Evolutionary conservation across 805 yeast genomes (phyloP), one percentile per base, ranked within the genome.

Genomic region (Hermanozyma aechmeae): DNA sequence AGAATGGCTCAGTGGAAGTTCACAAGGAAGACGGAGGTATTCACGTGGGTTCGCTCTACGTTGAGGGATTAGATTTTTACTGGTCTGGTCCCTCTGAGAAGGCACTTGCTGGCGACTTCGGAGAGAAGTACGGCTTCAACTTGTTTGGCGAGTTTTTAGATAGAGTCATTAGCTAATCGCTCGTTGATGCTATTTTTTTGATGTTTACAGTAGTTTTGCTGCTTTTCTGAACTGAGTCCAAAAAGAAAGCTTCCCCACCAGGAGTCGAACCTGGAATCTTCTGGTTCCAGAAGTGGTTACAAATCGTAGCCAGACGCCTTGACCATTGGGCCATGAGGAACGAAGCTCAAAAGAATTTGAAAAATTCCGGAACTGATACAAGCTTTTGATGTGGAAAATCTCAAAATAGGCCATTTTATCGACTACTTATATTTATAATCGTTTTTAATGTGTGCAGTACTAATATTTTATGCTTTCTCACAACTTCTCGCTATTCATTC

Each of bases 21-120:
- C 35, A 35, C 20, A 26, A 48, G 9, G 63, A 57, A 28, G 40
- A 42, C 4, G 61, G 61, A 11, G 63, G 62, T 18, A 49, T 55
- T 18, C 63, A 57, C 37, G 61, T 52, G 22, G 48, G 52, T 3
- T 27, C 53, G 32, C 50, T 55, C 18, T 54, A 52, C 34, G 57
- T 56, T 6, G 63, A 57, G 36, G 39, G 53, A 25, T 39, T 53
- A n/a, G 60, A 55, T 33, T 56, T 38, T 36, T 26, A 44, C 18
- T 42, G 49, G n/a, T 19, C 31, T 4, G 23, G 32, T 6, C 56
- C 56, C 2, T 40, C 40, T 11, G 23, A 33, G 20, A 32, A 30
- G 8, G 60, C 55, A 1, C 27, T 51, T 4, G 38, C 31, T 0
- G 59, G 56, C 7, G 40, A 49, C n/a, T 52, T 52, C 32, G 39